phyloP scores from a whole-genome alignment of 306 rosid genomes.

The Gynostemma pentaphyllum region DNA sequence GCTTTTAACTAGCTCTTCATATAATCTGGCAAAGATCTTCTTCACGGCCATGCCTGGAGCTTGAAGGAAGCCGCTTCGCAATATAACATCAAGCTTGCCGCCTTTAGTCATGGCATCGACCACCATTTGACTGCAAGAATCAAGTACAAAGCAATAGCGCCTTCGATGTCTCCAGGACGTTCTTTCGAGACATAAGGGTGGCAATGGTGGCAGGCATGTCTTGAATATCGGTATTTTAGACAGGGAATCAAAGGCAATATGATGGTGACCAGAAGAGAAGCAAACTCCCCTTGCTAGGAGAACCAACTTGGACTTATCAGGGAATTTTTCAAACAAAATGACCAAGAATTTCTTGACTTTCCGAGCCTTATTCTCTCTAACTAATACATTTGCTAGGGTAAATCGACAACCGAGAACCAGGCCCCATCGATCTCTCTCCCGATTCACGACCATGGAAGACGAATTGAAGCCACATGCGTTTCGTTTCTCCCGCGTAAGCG shows the following conservation, averaged over 20 bases:
- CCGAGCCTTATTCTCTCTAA: constrained; percentile 90
- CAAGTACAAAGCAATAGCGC: constrained; percentile 82
- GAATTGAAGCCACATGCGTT: too few species aligned
- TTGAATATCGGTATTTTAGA: constrained; percentile 73
- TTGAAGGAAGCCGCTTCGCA: constrained; percentile 93
- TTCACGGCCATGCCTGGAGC: constrained; percentile 69
- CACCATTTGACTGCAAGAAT: constrained; percentile 88
- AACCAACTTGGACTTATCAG: constrained; percentile 60
- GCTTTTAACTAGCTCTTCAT: constrained; percentile 79
- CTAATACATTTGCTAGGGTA: constrained; percentile 70
- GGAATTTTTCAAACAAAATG: constrained; percentile 69
- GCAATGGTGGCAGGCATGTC: constrained; percentile 95
- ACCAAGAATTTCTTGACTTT: constrained; percentile 68
- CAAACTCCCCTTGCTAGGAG: constrained; percentile 82
- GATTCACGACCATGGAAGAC: too few species aligned
- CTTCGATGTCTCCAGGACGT: constrained; percentile 77
- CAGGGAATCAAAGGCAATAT: constrained; percentile 82
- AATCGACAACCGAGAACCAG: too few species aligned
- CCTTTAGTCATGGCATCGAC: constrained; percentile 81
- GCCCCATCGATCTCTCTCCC: too few species aligned
- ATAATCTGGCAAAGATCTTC: constrained; percentile 68
- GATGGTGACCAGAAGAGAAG: constrained; percentile 82
- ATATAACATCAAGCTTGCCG: constrained; percentile 57
- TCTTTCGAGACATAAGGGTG: constrained; percentile 80
- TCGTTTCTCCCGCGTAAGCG: too few species aligned